Percentiles rank a stretch among this genome's conserved stretches.
Conservation (phyloP, 2,329 filamentous ascomycete species). For the Fusarium torreyae region DNA sequence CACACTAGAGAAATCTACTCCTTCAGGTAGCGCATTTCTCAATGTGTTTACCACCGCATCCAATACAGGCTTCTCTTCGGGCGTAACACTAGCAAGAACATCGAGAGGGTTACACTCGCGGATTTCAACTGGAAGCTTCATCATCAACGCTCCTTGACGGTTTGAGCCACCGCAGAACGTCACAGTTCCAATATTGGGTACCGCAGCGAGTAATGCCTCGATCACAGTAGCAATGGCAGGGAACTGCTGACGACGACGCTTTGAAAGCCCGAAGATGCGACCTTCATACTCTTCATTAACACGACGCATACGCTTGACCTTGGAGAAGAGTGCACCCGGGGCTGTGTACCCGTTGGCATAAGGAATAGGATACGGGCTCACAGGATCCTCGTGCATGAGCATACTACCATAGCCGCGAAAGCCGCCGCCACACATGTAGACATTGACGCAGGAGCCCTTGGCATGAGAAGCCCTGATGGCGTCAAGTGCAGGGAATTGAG, state of each 20-base stretch:
- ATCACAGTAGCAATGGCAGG: slow-evolving; percentile 87
- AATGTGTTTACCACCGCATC: slow-evolving; percentile 59
- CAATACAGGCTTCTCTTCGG: slow-evolving; percentile 51
- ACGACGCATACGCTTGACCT: slow-evolving; percentile 66
- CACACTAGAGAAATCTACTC: slow-evolving; percentile 54
- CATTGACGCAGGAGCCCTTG: slow-evolving; percentile 66
- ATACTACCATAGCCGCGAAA: slow-evolving; percentile 94
- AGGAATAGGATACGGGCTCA: slow-evolving; percentile 86
- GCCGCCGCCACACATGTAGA: slow-evolving; percentile 91
- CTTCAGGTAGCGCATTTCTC: slow-evolving; percentile 59
- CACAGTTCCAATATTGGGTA: slow-evolving; percentile 80
- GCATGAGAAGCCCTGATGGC: slow-evolving; percentile 56
- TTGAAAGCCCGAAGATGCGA: slow-evolving; percentile 83
- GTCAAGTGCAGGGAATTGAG: slow-evolving; percentile 65
- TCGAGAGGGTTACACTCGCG: slow-evolving; percentile 77
- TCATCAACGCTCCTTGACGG: slow-evolving; percentile 85
- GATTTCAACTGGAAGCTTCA: slow-evolving; percentile 72
- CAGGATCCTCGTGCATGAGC: slow-evolving; percentile 82
- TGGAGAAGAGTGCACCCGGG: slow-evolving; percentile 70
- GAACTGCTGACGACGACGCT: slow-evolving; percentile 83
- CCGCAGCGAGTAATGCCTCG: slow-evolving; percentile 77
- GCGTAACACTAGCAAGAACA: slow-evolving; percentile 51
- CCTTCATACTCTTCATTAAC: slow-evolving; percentile 65
- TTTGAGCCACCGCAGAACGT: slow-evolving; percentile 92
- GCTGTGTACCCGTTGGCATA: slow-evolving; percentile 86